These are phyloP conservation scores for Agaricus subrufescens DNA, from an alignment of 768 basidiomycete genomes.

Conservation along the genomic window DNA sequence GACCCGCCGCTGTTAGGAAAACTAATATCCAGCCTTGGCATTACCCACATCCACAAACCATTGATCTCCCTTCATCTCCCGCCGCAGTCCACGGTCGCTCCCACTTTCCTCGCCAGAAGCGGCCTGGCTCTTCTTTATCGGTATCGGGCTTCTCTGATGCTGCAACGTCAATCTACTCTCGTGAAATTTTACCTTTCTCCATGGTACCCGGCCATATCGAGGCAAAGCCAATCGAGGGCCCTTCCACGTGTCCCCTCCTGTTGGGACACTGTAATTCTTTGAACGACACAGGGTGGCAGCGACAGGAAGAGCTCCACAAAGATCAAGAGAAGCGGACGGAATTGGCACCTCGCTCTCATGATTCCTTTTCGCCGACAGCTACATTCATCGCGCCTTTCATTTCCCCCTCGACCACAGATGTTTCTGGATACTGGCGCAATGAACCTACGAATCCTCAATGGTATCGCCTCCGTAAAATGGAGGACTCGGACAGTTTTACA, in stretches of 20 bases:
- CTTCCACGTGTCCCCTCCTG: constrained; percentile 14
- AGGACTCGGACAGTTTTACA: constrained; percentile 7
- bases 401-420: constrained; percentile 15
- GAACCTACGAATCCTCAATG: constrained; percentile 6
- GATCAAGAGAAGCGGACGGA: background rate
- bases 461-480: constrained; percentile 5
- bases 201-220: constrained; percentile 20
- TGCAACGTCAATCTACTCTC: background rate
- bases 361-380: constrained; percentile 35
- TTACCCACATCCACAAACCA: background rate
- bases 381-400: constrained; percentile 48
- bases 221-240: constrained; percentile 20
- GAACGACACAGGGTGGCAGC: constrained; percentile 7
- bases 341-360: constrained; percentile 6
- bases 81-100: background rate
- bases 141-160: constrained; percentile 2
- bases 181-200: background rate
- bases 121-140: background rate
- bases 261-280: constrained; percentile 4
- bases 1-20: constrained; percentile 58
- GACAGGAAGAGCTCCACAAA: constrained; percentile 6
- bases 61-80: constrained; percentile 1
- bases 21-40: constrained; percentile 11
- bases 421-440: constrained; percentile 4
- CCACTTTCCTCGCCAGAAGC: background rate